Evolutionary conservation across 73 alveolate genomes (phyloP), one percentile per base, ranked within the genome.

Genomic region (Paramecium primaurelia): DNA sequence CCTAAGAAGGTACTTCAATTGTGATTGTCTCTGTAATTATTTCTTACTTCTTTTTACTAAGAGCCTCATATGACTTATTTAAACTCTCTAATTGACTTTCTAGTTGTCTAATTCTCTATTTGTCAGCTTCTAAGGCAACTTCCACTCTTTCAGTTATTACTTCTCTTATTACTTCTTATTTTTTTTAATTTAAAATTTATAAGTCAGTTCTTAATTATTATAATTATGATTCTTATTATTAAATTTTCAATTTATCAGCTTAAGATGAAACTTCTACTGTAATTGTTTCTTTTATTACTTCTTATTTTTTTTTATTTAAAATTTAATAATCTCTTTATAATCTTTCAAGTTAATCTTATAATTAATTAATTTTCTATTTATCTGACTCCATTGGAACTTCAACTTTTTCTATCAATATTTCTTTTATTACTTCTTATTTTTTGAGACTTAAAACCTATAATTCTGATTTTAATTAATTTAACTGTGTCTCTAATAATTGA

Each of bases 381-480:
- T 80, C 91, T 36, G 12, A 25, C 30, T 45, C 30, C 34, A 64
- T 38, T 45, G 91, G 10, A 7, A 80, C 91, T 37, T 73, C 87
- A 4, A 73, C 64, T 28, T 42, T 64, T 10, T 64, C 84, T 32
- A 9, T 64, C 3, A 64, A 9, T 25, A 14, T 25, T 25, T 80
- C 91, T 45, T 36, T 44, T 16, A 80, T 80, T 26, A 80, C 77
- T 80, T 80, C 87, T 73, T 73, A 37, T 73, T 73, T 73, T 73
- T 73, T 73, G 0, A 34, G n/a, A 6, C 59, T 37, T 1, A 73
- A 59, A 36, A 38, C n/a, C 40, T 37, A 14, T 14, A 12, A 73
- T 14, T 34, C 58, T 36, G 18, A 37, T 37, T 1, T 10, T 36
- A 73, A 36, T 73, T 73, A 20, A 1, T 5, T 8, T 73, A 73